Evolutionary conservation across 441 rosid genomes (phyloP), one percentile per base, ranked within the genome.

Genomic region (Sinapis alba): DNA sequence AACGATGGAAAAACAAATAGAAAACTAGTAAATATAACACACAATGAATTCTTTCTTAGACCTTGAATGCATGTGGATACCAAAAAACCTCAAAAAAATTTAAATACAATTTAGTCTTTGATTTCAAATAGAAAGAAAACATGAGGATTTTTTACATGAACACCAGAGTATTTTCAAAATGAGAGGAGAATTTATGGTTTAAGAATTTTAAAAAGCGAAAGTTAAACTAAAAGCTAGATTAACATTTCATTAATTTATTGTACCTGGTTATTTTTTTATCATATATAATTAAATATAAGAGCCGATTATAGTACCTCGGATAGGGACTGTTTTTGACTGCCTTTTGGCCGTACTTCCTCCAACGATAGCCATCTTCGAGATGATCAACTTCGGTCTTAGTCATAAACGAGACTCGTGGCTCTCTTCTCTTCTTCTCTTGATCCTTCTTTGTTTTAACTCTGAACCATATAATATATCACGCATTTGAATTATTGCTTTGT

Each of bases 341-440:
- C 73, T 95, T 95, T 79, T 95, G 99, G 24, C 98, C 99, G 64
- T 94, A 95, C 68, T 95, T 95, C 80, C 99, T 90, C 98, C 99
- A 94, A 70, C 98, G 85, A 68, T 92, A 94, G 18, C 98, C 99
- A 68, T 95, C 99, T 84, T 95, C 97, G 65, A 95, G 96, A 83
- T 95, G 88, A 83, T 95, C 99, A 13, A 91, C 76, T 78, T 95
- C 98, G 61, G 98, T 91, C 86, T 91, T 95, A 1, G 99, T 95
- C 87, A 93, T 65, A 79, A 95, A 95, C 50, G 99, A 93, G 78
- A 91, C 85, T 66, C 97, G 85, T 36, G 94, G 89, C 76, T 87
- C 94, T 67, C 67, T 90, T 68, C 79, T 80, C 80, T 82, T 76
- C 73, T 90, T 93, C 84, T 91, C 96, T 68, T 86, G 89, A 71